Percentiles rank a stretch among this genome's conserved stretches.
These are phyloP conservation scores for Pythium dissimile DNA, from an alignment of 352 stramenopile species.

Conservation along the genomic window DNA sequence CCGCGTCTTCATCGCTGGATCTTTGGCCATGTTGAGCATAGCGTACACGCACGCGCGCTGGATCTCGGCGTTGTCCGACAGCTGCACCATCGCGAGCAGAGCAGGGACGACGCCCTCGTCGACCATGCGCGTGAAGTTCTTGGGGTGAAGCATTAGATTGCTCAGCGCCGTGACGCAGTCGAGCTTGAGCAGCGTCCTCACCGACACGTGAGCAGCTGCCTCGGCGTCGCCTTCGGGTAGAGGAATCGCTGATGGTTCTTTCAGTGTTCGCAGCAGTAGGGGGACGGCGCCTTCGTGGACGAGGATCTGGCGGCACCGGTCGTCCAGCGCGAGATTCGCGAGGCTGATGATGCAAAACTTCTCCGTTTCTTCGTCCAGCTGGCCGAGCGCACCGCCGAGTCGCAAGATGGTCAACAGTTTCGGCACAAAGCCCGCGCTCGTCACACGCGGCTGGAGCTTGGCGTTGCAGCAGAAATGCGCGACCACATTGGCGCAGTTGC, in stretches of 20 bases:
- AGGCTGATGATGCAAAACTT: conserved; percentile 61
- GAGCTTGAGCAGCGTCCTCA: conserved; percentile 54
- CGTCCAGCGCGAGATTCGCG: conserved; percentile 72
- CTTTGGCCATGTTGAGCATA: conserved; percentile 71
- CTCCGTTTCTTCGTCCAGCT: conserved; percentile 55
- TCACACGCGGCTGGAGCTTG: conserved; percentile 58
- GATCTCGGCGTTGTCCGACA: conserved; percentile 49
- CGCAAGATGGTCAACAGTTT: conserved; percentile 42
- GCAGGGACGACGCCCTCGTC: conserved; percentile 76
- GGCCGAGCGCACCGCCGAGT: neutral
- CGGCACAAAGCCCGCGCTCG: conserved; percentile 47
- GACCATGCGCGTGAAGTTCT: conserved; percentile 74
- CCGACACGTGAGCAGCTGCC: neutral
- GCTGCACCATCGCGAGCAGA: conserved; percentile 53
- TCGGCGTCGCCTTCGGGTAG: neutral
- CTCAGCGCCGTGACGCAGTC: conserved; percentile 80
- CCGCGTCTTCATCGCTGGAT: conserved; percentile 66
- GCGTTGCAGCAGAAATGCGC: conserved; percentile 75
- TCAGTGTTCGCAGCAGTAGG: conserved; percentile 50
- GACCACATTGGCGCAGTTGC: conserved; percentile 59
- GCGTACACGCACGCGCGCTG: conserved; percentile 75
- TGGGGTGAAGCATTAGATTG: conserved; percentile 78
- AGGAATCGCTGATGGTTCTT: conserved; percentile 8
- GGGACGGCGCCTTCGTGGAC: conserved; percentile 61
- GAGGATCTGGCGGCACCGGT: conserved; percentile 54